Conservation (phyloP, 345 rosid species). For the Pelargonium nanum region DNA sequence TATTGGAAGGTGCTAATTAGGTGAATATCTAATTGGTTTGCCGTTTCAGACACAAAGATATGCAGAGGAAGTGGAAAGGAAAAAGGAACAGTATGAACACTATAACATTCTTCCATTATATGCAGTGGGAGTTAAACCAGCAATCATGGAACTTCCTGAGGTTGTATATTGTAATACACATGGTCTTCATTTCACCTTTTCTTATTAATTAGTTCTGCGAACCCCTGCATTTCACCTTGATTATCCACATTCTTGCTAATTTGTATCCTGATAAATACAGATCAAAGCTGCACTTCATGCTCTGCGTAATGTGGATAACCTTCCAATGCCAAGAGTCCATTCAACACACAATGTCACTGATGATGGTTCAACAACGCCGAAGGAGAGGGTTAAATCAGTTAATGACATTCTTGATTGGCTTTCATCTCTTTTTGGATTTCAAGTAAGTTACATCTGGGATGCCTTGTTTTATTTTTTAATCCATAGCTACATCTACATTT, state of each 20-base stretch:
- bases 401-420: conserved; percentile 89
- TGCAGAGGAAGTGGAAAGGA: conserved; percentile 58
- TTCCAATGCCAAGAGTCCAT: conserved; percentile 38
- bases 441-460: conserved; percentile 39
- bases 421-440: conserved; percentile 85
- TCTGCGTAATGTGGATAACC: conserved; percentile 46
- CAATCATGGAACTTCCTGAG: conserved; percentile 84
- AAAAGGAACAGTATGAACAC: conserved; percentile 41
- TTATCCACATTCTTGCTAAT: neutral
- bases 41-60: conserved; percentile 40
- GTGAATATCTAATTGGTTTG: conserved; percentile 11
- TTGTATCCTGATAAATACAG: conserved; percentile 25
- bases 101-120: conserved; percentile 83
- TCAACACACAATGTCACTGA: conserved; percentile 12
- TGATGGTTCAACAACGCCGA: conserved; percentile 11
- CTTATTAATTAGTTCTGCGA: neutral
- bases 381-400: conserved; percentile 34
- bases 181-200: neutral
- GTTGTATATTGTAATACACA: conserved; percentile 24
- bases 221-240: conserved; percentile 11
- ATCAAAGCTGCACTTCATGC: conserved; percentile 72
- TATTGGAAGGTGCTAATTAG: conserved; percentile 13
- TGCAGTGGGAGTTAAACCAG: conserved; percentile 55
- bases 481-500: conserved; percentile 3
- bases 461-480: conserved; percentile 7